Evolutionary conservation across 1,139 yeast species (phyloP), one percentile per base, ranked within the genome.

Genomic region (Geotrichum aggregatum): DNA sequence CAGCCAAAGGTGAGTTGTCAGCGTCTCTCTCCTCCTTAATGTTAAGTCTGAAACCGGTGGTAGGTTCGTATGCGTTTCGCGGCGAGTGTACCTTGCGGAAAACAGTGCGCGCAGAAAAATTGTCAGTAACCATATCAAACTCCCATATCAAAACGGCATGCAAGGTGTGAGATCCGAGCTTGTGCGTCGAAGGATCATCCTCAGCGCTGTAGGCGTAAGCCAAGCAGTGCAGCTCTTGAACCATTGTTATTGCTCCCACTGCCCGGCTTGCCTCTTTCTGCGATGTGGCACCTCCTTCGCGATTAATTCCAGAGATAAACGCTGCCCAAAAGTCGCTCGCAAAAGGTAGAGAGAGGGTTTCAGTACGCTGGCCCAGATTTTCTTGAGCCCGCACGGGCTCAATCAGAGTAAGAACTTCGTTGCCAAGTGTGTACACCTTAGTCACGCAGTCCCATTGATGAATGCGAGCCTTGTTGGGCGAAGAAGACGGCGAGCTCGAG

Each of bases 271-370:
- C 63, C 45, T 61, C 63, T 19, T 68, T 65, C 49, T 65, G 63
- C 26, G 61, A 56, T 40, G 55, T 58, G 13, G 62, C 59, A 26
- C 59, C 54, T 22, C 56, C 58, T 18, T 54, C 50, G 34, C 57
- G 51, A 49, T 59, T 59, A 56, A 70, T 64, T 8, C 72, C 71
- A 28, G 60, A 60, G 39, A 70, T 58, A 55, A 70, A 70, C 18
- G 72, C 73, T 2, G 66, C 62, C 73, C 73, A 70, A 55, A 70
- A 70, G 52, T 70, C 74, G 19, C 65, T 60, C 16, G 72, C 66
- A 58, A 69, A 70, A 11, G 73, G 73, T 16, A 71, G 61, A 36
- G 49, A 58, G 13, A 70, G 59, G 46, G 66, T 65, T 53, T 69
- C 72, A 22, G 62, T 58, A 38, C 68, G 63, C 19, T 64, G 64